These are phyloP conservation scores for Taphrina sp. DNA, from an alignment of 1,139 yeast genomes.

Conservation along the genomic window DNA sequence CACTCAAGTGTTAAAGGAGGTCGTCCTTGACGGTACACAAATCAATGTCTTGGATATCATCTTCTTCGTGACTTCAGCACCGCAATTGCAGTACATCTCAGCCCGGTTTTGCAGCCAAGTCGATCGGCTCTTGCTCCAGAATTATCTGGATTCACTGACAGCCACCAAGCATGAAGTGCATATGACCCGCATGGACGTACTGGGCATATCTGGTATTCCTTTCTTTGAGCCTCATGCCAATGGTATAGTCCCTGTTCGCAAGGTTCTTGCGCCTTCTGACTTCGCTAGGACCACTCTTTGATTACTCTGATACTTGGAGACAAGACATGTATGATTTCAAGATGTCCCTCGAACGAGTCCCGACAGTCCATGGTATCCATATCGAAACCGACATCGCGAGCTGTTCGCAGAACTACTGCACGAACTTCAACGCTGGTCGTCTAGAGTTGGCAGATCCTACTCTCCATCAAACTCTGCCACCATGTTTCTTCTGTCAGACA, in stretches of 20 bases:
- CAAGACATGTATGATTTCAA: conserved; percentile 18
- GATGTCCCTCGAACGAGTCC: conserved; percentile 15
- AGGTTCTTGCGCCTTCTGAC: too few relatives aligned
- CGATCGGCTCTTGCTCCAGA: conserved; percentile 8
- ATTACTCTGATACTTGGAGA: conserved; percentile 22
- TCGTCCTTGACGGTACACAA: conserved; percentile 6
- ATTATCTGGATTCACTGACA: background rate
- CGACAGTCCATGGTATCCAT: conserved; percentile 5
- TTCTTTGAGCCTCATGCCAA: conserved; percentile 26
- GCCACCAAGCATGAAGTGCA: background rate
- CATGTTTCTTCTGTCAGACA: conserved; percentile 10
- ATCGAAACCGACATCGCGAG: conserved; percentile 14
- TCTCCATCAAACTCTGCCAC: background rate
- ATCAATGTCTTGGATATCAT: conserved; percentile 2
- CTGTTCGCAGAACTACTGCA: conserved; percentile 16
- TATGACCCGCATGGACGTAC: conserved; percentile 13
- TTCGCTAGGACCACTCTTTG: conserved; percentile 27
- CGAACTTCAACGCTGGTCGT: conserved; percentile 10
- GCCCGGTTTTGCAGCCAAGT: conserved; percentile 6
- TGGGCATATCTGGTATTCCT: conserved; percentile 21
- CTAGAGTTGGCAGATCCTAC: conserved; percentile 21
- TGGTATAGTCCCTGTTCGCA: conserved; percentile 18
- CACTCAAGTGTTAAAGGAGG: background rate
- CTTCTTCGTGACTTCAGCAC: conserved; percentile 1
- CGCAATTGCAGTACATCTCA: conserved; percentile 12